Evolutionary conservation across 108 stramenopile species (phyloP).

Genomic region (Skeletonema menzelii): DNA sequence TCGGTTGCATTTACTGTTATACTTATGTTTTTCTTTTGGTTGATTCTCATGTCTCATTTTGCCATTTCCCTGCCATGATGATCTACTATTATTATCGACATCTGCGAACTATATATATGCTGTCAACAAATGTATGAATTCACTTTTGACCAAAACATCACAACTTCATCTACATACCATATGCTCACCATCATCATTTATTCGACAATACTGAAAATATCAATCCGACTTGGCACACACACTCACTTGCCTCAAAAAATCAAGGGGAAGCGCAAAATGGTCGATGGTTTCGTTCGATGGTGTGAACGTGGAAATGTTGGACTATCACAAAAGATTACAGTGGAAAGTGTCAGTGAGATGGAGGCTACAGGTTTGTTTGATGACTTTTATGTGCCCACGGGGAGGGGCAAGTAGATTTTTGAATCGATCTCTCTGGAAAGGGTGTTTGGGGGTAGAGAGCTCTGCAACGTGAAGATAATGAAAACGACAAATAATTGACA

Average conservation of each 20-base stretch:
- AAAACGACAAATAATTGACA: no score
- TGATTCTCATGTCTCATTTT: neutral
- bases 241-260: neutral
- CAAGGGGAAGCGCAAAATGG: conserved; percentile 82
- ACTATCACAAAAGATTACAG: conserved; percentile 58
- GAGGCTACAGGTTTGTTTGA: conserved; percentile 82
- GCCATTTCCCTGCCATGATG: neutral
- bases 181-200: neutral
- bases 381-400: conserved; percentile 73
- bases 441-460: no score
- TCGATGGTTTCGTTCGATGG: conserved; percentile 86
- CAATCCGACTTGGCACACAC: neutral
- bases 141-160: neutral
- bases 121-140: neutral
- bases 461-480: no score
- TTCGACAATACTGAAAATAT: neutral
- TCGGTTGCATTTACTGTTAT: no score
- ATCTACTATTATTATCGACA: no score
- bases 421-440: no score
- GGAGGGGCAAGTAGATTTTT: conserved; percentile 3
- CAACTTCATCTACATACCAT: neutral
- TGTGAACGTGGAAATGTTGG: conserved; percentile 73
- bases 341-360: conserved; percentile 67
- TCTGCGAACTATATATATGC: no score
- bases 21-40: no score